Evolutionary conservation across 2,329 filamentous ascomycete species (phyloP), one percentile per base, ranked within the genome.

Genomic region (Hypoxylon sp.): DNA sequence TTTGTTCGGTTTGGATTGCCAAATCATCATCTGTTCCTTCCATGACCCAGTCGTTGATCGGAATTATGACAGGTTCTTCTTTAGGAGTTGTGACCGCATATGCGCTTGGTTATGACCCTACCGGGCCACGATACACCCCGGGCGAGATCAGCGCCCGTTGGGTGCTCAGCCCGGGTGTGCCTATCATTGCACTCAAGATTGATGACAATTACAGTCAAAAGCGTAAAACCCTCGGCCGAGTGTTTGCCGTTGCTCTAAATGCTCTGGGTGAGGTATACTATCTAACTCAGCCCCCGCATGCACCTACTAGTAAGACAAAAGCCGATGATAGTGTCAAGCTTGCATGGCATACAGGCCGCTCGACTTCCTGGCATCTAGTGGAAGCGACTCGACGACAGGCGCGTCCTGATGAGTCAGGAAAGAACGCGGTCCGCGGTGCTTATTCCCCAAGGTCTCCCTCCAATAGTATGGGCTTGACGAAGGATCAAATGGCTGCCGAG

Each of bases 191-290:
- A 0, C 89, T 99, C 66, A 88, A 88, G 48, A 87, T 97, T 5
- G 96, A 99, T 74, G 94, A 97, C 28, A 89, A 89, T 57, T 96
- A 94, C 79, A 94, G 86, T 52, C 79, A 85, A 25, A 90, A 89
- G 72, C 90, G 94, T 30, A 90, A 90, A 76, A 82, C 86, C 3
- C 83, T 90, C 53, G 87, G 88, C 11, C 90, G 94, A 28, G 87
- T 96, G 11, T 98, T 94, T 93, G 93, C 93, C n/a, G 91, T 95
- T 45, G 93, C 89, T n/a, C 81, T 99, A 57, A 99, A 99, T 77
- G 95, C 96, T 0, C 83, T 99, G 7, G 96, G 96, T 1, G 96
- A 99, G 78, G 83, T 97, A 0, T 98, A 91, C 78, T 97, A 95
- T 73, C 83, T 98, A 1, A 91, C 87, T 1, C 89, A 93, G 52